Conservation (phyloP, 2,329 filamentous ascomycete species). For the Clarireedia monteithiana region DNA sequence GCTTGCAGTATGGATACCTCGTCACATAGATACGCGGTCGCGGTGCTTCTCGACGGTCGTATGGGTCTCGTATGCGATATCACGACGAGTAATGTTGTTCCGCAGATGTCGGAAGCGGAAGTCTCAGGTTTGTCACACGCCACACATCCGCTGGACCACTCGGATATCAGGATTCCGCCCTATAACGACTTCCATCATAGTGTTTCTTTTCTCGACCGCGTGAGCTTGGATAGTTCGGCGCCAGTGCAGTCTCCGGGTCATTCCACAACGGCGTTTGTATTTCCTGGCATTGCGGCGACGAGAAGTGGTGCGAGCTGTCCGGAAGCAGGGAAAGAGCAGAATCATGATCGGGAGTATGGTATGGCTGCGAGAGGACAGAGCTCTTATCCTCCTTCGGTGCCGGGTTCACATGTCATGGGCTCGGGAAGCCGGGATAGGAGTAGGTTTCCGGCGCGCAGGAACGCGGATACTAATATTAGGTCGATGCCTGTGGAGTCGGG, state of each 20-base stretch:
- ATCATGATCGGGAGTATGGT: constrained; percentile 12
- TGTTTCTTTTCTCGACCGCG: constrained; percentile 19
- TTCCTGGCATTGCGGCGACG: constrained; percentile 20
- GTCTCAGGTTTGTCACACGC: not conserved
- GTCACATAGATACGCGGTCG: constrained; percentile 45
- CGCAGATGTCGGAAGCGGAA: not conserved
- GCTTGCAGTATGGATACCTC: constrained; percentile 57
- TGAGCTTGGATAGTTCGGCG: constrained; percentile 20
- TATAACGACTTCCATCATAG: not conserved
- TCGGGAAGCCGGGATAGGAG: constrained; percentile 5
- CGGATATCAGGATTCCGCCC: not conserved
- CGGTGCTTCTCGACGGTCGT: constrained; percentile 50
- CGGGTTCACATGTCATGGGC: constrained; percentile 4
- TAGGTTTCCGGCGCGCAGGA: constrained; percentile 7
- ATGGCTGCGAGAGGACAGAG: constrained; percentile 7
- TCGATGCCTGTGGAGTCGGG: constrained; percentile 28
- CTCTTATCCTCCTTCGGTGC: constrained; percentile 10
- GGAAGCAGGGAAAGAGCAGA: constrained; percentile 13
- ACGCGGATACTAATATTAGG: not conserved
- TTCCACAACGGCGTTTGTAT: constrained; percentile 16
- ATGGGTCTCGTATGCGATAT: constrained; percentile 55
- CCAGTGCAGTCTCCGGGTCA: constrained; percentile 6
- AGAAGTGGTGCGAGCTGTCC: constrained; percentile 3
- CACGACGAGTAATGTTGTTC: constrained; percentile 14
- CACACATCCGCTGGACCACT: not conserved